These are phyloP conservation scores for Tephrocybe sp. DNA, from an alignment of 768 basidiomycete species.

Conservation along the genomic window DNA sequence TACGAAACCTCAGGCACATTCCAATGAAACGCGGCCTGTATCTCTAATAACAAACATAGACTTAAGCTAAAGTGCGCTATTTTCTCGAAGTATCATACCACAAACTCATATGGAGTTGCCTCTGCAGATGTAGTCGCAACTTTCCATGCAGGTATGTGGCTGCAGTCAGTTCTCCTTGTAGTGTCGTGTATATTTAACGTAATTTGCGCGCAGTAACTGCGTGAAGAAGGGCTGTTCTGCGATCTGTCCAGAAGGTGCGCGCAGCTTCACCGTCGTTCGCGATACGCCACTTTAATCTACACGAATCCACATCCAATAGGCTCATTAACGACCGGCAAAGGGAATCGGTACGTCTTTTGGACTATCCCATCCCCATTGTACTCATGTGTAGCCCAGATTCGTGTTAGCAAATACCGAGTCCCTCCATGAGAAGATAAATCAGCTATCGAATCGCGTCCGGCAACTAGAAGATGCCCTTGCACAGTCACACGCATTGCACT, in stretches of 20 bases:
- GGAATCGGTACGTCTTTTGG: conserved; percentile 50
- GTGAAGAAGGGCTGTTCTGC: conserved; percentile 58
- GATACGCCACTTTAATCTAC: conserved; percentile 11
- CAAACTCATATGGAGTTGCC: conserved; percentile 13
- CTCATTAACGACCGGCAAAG: conserved; percentile 71
- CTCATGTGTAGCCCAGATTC: conserved; percentile 40
- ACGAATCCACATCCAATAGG: conserved; percentile 44
- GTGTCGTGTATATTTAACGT: conserved; percentile 14
- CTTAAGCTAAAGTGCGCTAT: conserved; percentile 63
- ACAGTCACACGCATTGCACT: conserved; percentile 48
- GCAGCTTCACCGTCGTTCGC: conserved; percentile 10
- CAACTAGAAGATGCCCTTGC: conserved; percentile 69
- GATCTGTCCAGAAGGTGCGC: conserved; percentile 65
- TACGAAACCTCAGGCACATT: conserved; percentile 23
- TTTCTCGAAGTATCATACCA: conserved; percentile 7
- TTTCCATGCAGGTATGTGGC: conserved; percentile 61
- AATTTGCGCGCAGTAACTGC: conserved; percentile 40
- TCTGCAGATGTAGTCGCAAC: conserved; percentile 55
- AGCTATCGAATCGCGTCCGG: conserved; percentile 60
- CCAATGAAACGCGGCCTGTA: conserved; percentile 13
- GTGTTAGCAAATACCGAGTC: conserved; percentile 71
- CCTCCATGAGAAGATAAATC: conserved; percentile 66
- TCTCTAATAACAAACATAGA: conserved; percentile 32
- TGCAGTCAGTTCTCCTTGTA: conserved; percentile 1
- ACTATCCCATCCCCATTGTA: neutral